Evolutionary conservation across 1,139 yeast species (phyloP), one percentile per base, ranked within the genome.

Genomic region (Blastobotrys serpentis): DNA sequence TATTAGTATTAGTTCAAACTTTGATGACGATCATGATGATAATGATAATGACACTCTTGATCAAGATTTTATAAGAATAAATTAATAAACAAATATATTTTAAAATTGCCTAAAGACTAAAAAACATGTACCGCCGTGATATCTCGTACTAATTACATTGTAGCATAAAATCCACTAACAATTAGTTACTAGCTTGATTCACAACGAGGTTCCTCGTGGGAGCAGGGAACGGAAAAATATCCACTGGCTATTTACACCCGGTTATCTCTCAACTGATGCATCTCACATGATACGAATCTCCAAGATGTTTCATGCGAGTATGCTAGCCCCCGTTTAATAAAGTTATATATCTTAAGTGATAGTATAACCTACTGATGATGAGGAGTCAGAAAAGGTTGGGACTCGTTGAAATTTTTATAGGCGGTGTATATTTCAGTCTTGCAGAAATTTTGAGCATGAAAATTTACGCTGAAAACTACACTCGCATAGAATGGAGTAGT

Each of bases 141-240:
- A 54, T 50, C 56, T 58, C 62, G 59, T 53, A 54, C 56, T 46
- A 52, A 47, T 46, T 52, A 48, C 46, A 55, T 52, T 22, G 49
- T 37, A 42, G 40, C 16, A 39, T 41, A 42, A 21, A 50, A 52
- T 44, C 49, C 42, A 53, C 52, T 46, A 43, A 44, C 40, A 36
- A 18, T 36, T 19, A 19, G 40, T 18, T n/a, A 43, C 62, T 57
- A 42, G 62, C 62, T 47, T 55, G 58, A 43, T 41, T 39, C 56
- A 59, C 49, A 52, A 57, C 59, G 61, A 48, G 46, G 19, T 42
- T 32, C 43, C 18, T 59, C 63, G 50, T 41, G 51, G 62, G 62
- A 59, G 62, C 63, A 59, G 63, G 63, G 63, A 59, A 59, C 63
- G 63, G 63, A 59, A 55, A 59, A 55, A 54, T 54, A 55, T 51